Evolutionary conservation across 1,284 basidiomycete species (phyloP), one percentile per base, ranked within the genome.

Genomic region (Meripilus lineatus): DNA sequence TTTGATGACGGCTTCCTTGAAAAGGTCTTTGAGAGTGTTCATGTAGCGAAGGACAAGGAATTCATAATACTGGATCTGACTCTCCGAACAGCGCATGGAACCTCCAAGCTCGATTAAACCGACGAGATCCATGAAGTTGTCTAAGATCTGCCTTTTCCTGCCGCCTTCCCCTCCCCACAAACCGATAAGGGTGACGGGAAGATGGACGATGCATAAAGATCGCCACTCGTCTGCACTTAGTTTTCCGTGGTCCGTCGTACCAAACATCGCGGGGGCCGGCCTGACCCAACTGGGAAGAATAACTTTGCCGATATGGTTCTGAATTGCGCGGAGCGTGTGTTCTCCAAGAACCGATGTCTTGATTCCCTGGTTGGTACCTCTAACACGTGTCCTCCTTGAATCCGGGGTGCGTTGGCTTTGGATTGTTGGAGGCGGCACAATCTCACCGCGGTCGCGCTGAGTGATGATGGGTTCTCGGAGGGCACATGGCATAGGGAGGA

Each of bases 181-280:
- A 2, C 60, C 53, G 2, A 57, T 51, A 3, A 69, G 50, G 1
- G 67, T 67, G 32, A 65, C 52, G 5, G 60, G 57, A 2, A 69
- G 52, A 47, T 57, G 51, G 17, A 64, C 42, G 1, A 56, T 57
- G 35, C 54, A 51, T 6, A 55, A 45, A 4, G 45, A 50, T 2
- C 58, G 47, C 68, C 68, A 71, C 36, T 69, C 56, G 40, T 70
- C 67, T 1, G 69, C 68, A 21, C 47, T 59, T 14, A 68, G 56
- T 33, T 67, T 67, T 2, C 68, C 65, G 15, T 55, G 52, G 1
- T 40, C 43, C 0, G 50, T 45, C 22, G 53, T 58, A 1, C 68
- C 68, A 5, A 63, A 55, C 30, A 59, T 53, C 5, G 23, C 32
- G 3, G 67, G 66, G 1, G 61, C 58, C 3, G 23, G 34, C 2